Percentiles rank a stretch among this genome's conserved stretches.
phyloP scores from a whole-genome alignment of 169 alveolate species.

The Plasmodium vivax region DNA sequence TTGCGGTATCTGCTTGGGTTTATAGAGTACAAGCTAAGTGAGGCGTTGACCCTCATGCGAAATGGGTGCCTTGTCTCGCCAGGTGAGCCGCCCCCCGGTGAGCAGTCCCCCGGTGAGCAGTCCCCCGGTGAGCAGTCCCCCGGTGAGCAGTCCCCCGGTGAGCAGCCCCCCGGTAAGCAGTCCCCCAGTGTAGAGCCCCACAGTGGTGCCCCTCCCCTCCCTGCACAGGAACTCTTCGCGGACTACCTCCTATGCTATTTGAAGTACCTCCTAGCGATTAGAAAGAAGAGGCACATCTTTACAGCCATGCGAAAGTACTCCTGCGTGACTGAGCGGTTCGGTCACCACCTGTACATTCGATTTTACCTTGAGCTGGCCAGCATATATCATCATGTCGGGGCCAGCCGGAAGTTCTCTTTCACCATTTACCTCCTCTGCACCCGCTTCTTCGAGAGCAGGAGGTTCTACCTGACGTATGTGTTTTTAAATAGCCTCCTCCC shows the following conservation, averaged over 20 bases:
- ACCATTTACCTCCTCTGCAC: constrained; percentile 36
- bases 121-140: too few relatives aligned
- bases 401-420: constrained; percentile 56
- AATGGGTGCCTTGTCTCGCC: not conserved
- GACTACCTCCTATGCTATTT: constrained; percentile 50
- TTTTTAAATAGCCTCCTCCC: constrained; percentile 46
- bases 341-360: constrained; percentile 4
- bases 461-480: constrained; percentile 26
- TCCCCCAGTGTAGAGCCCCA: not conserved
- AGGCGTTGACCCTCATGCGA: not conserved
- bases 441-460: constrained; percentile 4
- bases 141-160: too few relatives aligned
- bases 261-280: constrained; percentile 35
- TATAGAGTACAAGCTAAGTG: constrained; percentile 48
- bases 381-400: constrained; percentile 45
- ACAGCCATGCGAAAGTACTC: constrained; percentile 28
- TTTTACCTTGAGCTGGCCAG: constrained; percentile 20
- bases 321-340: not conserved
- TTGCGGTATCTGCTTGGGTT: constrained; percentile 8
- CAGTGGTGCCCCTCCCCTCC: not conserved
- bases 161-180: too few relatives aligned
- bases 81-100: too few relatives aligned
- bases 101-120: too few relatives aligned
- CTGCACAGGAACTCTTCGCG: constrained; percentile 31
- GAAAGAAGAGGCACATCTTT: constrained; percentile 9